Percentiles rank a stretch among this genome's conserved stretches.
Evolutionary conservation across 2,329 filamentous ascomycete species (phyloP).

Genomic region (Colletotrichum karsti): DNA sequence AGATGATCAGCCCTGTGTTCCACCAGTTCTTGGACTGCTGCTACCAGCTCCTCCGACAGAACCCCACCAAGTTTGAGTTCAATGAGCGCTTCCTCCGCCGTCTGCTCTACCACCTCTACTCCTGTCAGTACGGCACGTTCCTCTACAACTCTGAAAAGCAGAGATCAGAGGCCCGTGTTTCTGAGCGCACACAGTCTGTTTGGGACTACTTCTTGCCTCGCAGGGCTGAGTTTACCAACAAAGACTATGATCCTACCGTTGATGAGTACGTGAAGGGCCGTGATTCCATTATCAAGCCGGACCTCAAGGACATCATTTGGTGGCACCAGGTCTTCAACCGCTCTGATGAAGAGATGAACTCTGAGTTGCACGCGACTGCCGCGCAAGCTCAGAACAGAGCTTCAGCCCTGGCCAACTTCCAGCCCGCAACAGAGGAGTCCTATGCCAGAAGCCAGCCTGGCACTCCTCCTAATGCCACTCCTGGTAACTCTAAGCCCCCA

Average conservation of each 20-base stretch:
- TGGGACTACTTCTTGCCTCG: conserved; percentile 96
- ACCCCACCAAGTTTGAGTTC: conserved; percentile 92
- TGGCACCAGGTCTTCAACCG: conserved; percentile 91
- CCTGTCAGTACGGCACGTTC: conserved; percentile 97
- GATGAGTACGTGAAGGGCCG: conserved; percentile 83
- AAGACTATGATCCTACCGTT: conserved; percentile 76
- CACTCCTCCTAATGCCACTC: conserved; percentile 31
- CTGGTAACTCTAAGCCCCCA: conserved; percentile 47
- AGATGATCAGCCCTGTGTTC: conserved; percentile 94
- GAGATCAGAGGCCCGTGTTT: conserved; percentile 73
- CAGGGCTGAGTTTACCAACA: conserved; percentile 82
- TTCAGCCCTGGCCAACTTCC: conserved; percentile 37
- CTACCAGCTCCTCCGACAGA: conserved; percentile 87
- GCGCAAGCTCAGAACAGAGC: conserved; percentile 52
- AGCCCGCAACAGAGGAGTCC: conserved; percentile 30
- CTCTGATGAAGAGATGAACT: conserved; percentile 93
- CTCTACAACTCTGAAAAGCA: conserved; percentile 95
- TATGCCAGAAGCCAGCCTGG: conserved; percentile 35
- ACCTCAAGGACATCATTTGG: conserved; percentile 83
- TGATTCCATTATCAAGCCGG: conserved; percentile 86
- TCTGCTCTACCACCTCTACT: conserved; percentile 91
- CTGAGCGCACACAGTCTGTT: conserved; percentile 82
- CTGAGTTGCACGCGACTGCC: conserved; percentile 62
- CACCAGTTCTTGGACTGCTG: conserved; percentile 97
- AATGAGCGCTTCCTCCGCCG: conserved; percentile 93